Base-by-base conservation (phyloP, 148 eudicot species). In the Diospyros lotus region DNA sequence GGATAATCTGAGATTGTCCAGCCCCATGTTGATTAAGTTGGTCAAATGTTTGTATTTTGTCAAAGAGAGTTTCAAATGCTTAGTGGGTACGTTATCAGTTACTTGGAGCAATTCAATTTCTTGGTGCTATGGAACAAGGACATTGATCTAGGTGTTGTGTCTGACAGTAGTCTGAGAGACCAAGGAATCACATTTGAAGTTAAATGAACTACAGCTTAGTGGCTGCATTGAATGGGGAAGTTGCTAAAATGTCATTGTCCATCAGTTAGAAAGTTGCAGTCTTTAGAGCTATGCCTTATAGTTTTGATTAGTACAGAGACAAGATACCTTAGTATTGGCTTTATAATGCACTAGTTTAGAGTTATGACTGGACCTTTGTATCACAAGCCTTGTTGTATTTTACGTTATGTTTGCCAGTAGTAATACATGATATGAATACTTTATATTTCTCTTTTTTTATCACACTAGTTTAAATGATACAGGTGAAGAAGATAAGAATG, bases 401-500 rank as follows among this genome's bases (percentile, higher is more conserved):
- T 71, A 10, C 41, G 6, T 8, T 71, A 10, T 56, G 6, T 58
- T 11, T n/a, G 50, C 9, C 9, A 52, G 8, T 14, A 52, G 8
- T 14, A 63, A 54, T 62, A 51, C 5, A 15, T 64, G 17, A 41
- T 51, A 4, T 54, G n/a, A 52, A 65, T 53, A 64, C 64, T n/a
- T 60, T 4, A 6, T 9, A 13, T 54, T 65, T 17, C 28, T 9
- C 14, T 9, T 44, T 41, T 59, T 58, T 3, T 42, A 51, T 68
- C 58, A 18, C 59, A 61, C 40, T 63, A 43, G 54, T 77, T 64
- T 53, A 67, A 50, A 46, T 82, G 72, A 73, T 89, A 80, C 93
- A 95, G 99, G 99, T 54, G 88, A 89, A 82, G 99, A 95, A 91
- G 97, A 93, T 48, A 89, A 81, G 80, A 90, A 95, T 72, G 84